Evolutionary conservation across 1,139 yeast species (phyloP), one percentile per base, ranked within the genome.

Genomic region (Hyphopichia khmerensis): DNA sequence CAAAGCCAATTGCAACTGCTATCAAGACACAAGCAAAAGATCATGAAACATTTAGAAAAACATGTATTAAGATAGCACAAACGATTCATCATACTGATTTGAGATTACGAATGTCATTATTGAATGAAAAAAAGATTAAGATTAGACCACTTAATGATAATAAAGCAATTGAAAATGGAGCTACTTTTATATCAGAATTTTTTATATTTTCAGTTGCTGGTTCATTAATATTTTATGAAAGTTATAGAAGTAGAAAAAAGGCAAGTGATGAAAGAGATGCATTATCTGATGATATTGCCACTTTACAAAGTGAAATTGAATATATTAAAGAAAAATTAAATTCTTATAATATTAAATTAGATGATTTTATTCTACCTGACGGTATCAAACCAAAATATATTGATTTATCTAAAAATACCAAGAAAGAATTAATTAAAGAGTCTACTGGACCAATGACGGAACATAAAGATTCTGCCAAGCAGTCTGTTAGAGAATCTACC

Each of bases 161-260:
- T 19, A 84, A 82, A 56, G 96, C 96, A 35, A 79, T 89, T 36
- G 95, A 89, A 47, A 80, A 75, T 44, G 96, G 96, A 1, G 95
- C 96, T 37, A 84, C 77, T 39, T 81, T 88, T 56, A 64, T 89
- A 7, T 84, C 93, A 33, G 96, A 89, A 59, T 61, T 82, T 31
- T 84, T 89, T 55, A 82, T 89, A 31, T 89, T 89, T 53, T 60
- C 72, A 48, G 95, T 88, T 19, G 96, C 95, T 2, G 95, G 95
- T 5, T 76, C 84, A 1, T 70, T 87, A 41, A 83, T 89, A n/a
- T 58, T 88, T 21, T 87, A 77, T 58, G 96, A 89, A 57, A 76
- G 87, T 38, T 72, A 77, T 52, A 72, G 93, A 49, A 80, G 88
- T 39, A 69, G 89, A 33, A 77, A 79, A 53, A 85, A 86, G 65